These are phyloP conservation scores for Cinnamomum micranthum DNA, from an alignment of 164 flowering plant genomes.

Conservation along the genomic window DNA sequence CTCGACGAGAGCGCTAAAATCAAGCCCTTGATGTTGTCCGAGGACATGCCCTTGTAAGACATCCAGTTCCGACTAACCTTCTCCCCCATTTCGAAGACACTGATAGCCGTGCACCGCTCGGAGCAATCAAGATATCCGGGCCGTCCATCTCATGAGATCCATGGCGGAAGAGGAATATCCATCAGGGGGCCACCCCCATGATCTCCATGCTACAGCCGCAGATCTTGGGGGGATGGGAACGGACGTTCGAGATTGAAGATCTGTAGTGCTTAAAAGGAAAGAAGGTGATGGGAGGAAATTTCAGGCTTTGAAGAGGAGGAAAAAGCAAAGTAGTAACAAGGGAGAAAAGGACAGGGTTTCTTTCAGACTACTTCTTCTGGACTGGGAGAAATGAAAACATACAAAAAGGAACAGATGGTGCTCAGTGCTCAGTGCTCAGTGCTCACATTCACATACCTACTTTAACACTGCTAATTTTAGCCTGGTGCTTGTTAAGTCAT, in stretches of 20 bases:
- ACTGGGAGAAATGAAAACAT: no score
- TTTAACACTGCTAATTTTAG: no score
- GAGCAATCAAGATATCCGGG: constrained; percentile 8
- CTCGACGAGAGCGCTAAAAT: constrained; percentile 67
- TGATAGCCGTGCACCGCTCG: not conserved
- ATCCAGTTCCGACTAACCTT: constrained; percentile 4
- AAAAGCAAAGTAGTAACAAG: no score
- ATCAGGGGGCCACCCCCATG: not conserved
- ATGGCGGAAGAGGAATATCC: constrained; percentile 2
- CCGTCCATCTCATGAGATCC: constrained; percentile 15
- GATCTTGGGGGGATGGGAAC: not conserved
- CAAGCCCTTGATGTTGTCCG: constrained; percentile 73
- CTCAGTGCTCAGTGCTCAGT: no score
- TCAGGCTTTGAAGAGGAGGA: no score
- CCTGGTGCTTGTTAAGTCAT: no score
- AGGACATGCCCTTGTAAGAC: constrained; percentile 60
- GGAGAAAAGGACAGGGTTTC: no score
- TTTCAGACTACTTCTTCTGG: no score
- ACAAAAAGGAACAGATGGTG: no score
- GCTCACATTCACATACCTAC: no score
- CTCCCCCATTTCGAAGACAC: constrained; percentile 16
- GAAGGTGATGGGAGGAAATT: no score
- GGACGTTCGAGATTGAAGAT: constrained; percentile 4
- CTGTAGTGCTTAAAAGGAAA: no score
- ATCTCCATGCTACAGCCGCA: not conserved